These are phyloP conservation scores for Kitagawia praeruptora DNA, from an alignment of 129 eudicot species.

Conservation along the genomic window DNA sequence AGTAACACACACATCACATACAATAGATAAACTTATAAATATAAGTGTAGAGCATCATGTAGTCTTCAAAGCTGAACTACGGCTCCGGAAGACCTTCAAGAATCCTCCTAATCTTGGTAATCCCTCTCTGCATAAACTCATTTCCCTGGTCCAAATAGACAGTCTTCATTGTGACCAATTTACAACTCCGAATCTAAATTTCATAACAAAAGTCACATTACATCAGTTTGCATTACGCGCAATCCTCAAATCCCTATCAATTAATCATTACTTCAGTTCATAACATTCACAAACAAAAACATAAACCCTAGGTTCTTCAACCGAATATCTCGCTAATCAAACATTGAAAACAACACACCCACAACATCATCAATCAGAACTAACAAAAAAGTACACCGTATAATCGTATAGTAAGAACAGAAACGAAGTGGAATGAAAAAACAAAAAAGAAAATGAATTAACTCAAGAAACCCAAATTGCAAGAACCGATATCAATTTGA, in stretches of 20 bases:
- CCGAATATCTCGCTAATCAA: neutral
- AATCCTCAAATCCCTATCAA: neutral
- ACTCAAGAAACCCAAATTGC: no score
- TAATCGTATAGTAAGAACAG: no score
- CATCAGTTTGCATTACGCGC: neutral
- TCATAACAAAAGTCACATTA: neutral
- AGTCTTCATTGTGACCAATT: conserved; percentile 44
- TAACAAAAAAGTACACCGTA: neutral
- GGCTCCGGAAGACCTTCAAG: conserved; percentile 92
- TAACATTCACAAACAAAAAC: neutral
- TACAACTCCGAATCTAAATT: neutral
- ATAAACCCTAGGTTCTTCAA: neutral
- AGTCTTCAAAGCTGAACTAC: conserved; percentile 92
- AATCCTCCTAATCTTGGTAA: conserved; percentile 71
- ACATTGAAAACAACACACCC: neutral
- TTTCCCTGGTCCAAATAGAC: conserved; percentile 90
- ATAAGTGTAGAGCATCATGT: conserved; percentile 96
- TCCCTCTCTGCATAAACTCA: conserved; percentile 92
- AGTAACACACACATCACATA: neutral
- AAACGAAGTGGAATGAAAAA: no score
- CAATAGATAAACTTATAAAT: neutral
- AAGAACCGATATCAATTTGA: no score
- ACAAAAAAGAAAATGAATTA: no score
- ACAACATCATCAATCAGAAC: neutral
- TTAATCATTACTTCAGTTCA: neutral